Percentiles rank a stretch among this genome's conserved stretches.
These are phyloP conservation scores for Cucurbita pepo DNA, from an alignment of 306 rosid genomes.

Conservation along the genomic window DNA sequence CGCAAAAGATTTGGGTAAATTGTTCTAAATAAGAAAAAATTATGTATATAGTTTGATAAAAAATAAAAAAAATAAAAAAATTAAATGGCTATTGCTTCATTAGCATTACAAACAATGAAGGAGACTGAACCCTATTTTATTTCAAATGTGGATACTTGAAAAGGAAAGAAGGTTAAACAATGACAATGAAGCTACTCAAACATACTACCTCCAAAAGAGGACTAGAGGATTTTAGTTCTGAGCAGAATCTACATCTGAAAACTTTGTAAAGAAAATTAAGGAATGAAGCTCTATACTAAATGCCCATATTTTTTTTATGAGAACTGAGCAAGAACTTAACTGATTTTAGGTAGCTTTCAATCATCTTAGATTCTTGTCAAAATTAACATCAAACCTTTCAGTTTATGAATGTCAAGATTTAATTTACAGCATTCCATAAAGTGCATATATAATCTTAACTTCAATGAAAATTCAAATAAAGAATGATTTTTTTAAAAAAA, in stretches of 20 bases:
- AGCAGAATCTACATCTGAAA: slow-evolving; percentile 12
- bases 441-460: background rate
- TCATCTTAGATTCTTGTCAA: background rate
- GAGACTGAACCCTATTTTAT: background rate
- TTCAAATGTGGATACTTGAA: background rate
- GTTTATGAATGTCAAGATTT: background rate
- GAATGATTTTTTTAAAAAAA: background rate
- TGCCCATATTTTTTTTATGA: background rate
- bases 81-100: background rate
- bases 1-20: background rate
- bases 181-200: background rate
- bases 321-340: background rate
- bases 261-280: background rate
- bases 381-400: background rate
- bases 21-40: background rate
- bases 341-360: background rate
- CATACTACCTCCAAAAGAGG: no score
- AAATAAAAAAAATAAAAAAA: background rate
- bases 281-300: background rate
- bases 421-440: background rate
- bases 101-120: background rate
- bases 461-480: background rate
- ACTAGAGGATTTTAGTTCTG: no score
- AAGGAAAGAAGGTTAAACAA: slow-evolving; percentile 8
- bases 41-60: background rate